These are phyloP conservation scores for Aspergillus persii DNA, from an alignment of 2,329 filamentous ascomycete species.

Conservation along the genomic window DNA sequence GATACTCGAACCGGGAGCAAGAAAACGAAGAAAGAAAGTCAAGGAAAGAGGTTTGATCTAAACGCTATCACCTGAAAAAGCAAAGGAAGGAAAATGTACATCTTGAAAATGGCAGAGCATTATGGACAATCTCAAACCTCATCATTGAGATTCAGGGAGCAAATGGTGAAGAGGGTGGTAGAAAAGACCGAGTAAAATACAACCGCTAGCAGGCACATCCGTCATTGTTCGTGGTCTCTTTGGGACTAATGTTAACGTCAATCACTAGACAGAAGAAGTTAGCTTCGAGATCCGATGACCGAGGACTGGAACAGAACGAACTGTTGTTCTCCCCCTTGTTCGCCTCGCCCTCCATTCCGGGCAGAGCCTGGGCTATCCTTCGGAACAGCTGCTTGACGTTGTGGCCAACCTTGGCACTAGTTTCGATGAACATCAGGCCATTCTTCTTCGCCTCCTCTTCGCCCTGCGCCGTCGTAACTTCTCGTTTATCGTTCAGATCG, in stretches of 20 bases:
- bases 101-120: conserved; percentile 34
- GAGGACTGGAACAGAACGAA: conserved; percentile 47
- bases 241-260: conserved; percentile 81
- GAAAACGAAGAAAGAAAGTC: conserved; percentile 1
- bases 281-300: conserved; percentile 16
- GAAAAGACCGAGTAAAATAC: conserved; percentile 8
- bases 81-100: conserved; percentile 37
- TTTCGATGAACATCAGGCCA: conserved; percentile 98
- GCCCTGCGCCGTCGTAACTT: conserved; percentile 93
- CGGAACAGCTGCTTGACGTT: conserved; percentile 98
- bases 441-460: conserved; percentile 98
- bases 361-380: conserved; percentile 95
- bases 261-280: conserved; percentile 63
- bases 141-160: conserved; percentile 22
- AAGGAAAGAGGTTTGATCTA: conserved; percentile 19
- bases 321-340: conserved; percentile 76
- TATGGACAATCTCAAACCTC: conserved; percentile 35
- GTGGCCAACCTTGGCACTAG: conserved; percentile 93
- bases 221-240: conserved; percentile 66
- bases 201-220: conserved; percentile 63
- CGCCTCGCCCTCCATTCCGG: conserved; percentile 93
- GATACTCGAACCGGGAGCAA: neutral
- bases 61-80: conserved; percentile 32
- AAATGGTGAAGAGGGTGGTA: conserved; percentile 11
- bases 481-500: conserved; percentile 95